phyloP scores from a whole-genome alignment of 306 rosid species.

The Vigna radiata region DNA sequence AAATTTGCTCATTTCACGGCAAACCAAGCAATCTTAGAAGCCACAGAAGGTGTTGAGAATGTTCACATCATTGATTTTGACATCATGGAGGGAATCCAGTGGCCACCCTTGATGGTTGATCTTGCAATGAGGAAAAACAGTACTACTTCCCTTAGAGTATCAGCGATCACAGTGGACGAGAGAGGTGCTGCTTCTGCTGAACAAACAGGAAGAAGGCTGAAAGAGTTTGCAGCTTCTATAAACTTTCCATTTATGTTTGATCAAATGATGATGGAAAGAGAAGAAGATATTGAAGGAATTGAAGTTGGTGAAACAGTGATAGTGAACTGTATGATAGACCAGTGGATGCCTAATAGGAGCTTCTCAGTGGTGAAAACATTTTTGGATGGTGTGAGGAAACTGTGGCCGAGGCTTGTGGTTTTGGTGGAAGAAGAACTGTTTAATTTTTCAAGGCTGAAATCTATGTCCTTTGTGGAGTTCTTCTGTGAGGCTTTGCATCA shows the following conservation, averaged over 20 bases:
- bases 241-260: conserved; percentile 56
- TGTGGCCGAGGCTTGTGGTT: conserved; percentile 64
- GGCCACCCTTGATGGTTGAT: conserved; percentile 79
- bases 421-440: conserved; percentile 71
- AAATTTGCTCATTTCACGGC: conserved; percentile 80
- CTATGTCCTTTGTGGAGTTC: conserved; percentile 73
- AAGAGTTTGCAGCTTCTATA: conserved; percentile 68
- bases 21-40: conserved; percentile 76
- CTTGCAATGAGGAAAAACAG: conserved; percentile 53
- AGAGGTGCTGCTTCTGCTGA: conserved; percentile 47
- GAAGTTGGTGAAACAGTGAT: conserved; percentile 48
- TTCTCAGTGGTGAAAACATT: conserved; percentile 52
- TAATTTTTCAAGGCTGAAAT: conserved; percentile 54
- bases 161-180: conserved; percentile 54
- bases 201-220: conserved; percentile 66
- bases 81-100: conserved; percentile 78
- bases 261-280: conserved; percentile 46
- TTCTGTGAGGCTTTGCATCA: conserved; percentile 79
- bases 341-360: conserved; percentile 57
- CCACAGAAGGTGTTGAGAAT: conserved; percentile 50
- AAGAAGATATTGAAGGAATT: conserved; percentile 53
- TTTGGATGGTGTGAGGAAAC: conserved; percentile 51
- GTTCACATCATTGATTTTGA: conserved; percentile 74
- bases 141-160: conserved; percentile 52
- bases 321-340: conserved; percentile 64